Percentiles rank a stretch among this genome's conserved stretches.
phyloP scores from a whole-genome alignment of 306 rosid genomes.

The Phaseolus lunatus region DNA sequence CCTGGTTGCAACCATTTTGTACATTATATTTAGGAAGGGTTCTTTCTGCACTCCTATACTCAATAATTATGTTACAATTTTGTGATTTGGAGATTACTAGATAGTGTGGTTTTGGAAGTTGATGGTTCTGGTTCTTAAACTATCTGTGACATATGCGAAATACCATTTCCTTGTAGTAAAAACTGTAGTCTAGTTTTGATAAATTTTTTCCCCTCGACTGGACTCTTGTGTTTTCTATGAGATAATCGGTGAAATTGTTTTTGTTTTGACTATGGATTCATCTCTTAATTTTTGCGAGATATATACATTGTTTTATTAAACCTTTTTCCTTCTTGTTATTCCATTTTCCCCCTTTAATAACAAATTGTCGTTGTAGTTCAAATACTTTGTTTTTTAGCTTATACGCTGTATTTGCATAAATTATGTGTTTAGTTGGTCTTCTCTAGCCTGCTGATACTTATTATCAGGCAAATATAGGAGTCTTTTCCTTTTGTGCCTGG shows the following conservation, averaged over 20 bases:
- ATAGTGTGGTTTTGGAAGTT: not conserved
- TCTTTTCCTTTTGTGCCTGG: constrained; percentile 29
- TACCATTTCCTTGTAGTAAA: constrained; percentile 4
- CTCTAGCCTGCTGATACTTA: constrained; percentile 19
- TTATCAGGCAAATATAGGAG: constrained; percentile 38
- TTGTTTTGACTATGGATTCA: not conserved
- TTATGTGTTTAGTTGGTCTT: constrained; percentile 10
- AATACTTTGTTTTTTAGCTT: not conserved
- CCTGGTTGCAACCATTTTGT: not conserved
- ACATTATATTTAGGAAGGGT: constrained; percentile 1
- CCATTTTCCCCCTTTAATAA: not conserved
- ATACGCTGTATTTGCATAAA: constrained; percentile 1
- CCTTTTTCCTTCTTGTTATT: not conserved
- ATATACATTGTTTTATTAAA: not conserved
- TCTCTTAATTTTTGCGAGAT: constrained; percentile 24
- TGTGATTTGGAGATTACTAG: constrained; percentile 31
- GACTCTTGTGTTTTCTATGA: not conserved
- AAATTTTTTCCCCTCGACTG: not conserved
- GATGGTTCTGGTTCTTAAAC: constrained; percentile 1
- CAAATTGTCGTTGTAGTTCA: not conserved
- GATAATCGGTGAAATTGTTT: constrained; percentile 8
- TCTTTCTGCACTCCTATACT: not conserved
- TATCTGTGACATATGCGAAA: not conserved
- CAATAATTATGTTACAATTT: not conserved
- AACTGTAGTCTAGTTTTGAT: not conserved